Evolutionary conservation across 257 asterid genomes (phyloP).

Genomic region (Lycium barbarum): DNA sequence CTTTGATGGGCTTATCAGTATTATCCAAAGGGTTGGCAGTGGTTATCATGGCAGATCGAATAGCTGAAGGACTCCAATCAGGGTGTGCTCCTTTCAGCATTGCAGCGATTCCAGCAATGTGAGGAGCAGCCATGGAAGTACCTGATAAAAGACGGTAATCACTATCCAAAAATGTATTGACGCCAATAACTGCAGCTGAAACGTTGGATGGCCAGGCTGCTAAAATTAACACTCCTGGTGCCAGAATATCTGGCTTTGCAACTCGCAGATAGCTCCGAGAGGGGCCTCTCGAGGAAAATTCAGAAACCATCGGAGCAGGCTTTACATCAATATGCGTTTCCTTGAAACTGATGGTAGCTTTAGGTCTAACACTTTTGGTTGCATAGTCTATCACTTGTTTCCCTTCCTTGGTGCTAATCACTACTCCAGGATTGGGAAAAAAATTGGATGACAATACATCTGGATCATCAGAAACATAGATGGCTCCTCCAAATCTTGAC

Average conservation of each 20-base stretch:
- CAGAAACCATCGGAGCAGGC: constrained; percentile 24
- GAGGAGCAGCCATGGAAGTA: constrained; percentile 26
- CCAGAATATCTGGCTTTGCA: constrained; percentile 15
- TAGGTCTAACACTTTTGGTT: background rate
- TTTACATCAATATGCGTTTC: constrained; percentile 4
- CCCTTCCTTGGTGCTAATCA: background rate
- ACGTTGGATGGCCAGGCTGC: constrained; percentile 21
- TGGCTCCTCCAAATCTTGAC: constrained; percentile 20
- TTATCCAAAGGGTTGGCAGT: constrained; percentile 25
- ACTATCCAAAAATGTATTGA: constrained; percentile 24
- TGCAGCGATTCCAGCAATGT: constrained; percentile 24
- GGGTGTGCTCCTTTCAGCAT: constrained; percentile 27
- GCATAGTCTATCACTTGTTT: constrained; percentile 20
- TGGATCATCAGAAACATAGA: constrained; percentile 9
- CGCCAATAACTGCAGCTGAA: constrained; percentile 16
- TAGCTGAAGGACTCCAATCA: constrained; percentile 27
- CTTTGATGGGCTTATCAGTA: background rate
- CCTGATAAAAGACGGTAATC: constrained; percentile 21
- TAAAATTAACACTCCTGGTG: constrained; percentile 27
- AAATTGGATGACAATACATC: background rate
- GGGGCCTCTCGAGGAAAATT: constrained; percentile 20
- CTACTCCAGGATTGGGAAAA: constrained; percentile 19
- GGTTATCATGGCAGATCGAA: constrained; percentile 25
- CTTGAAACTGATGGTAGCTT: constrained; percentile 24
- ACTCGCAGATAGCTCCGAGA: background rate